phyloP scores from a whole-genome alignment of 176 grass and related monocot genomes.

The Calamus simplicifolius region DNA sequence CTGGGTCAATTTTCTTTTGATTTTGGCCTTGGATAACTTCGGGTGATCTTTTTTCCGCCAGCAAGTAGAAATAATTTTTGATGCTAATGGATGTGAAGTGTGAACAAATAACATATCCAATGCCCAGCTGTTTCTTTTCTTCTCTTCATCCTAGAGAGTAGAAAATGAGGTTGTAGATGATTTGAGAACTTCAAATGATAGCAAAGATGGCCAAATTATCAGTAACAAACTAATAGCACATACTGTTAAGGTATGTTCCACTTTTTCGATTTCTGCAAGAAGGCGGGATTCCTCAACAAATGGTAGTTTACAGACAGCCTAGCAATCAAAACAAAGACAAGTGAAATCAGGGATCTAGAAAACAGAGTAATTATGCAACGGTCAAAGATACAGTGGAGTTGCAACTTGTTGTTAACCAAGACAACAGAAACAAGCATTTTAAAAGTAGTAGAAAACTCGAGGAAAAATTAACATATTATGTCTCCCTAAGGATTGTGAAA shows the following conservation, averaged over 20 bases:
- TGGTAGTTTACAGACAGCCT: constrained; percentile 42
- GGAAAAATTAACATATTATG: too few relatives aligned
- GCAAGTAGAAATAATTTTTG: constrained; percentile 26
- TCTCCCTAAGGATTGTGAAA: too few relatives aligned
- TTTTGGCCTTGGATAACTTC: constrained; percentile 29
- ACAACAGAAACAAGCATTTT: too few relatives aligned
- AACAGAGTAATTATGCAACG: too few relatives aligned
- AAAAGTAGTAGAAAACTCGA: too few relatives aligned
- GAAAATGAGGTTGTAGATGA: not conserved
- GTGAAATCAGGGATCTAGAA: not conserved
- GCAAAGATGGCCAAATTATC: too few relatives aligned
- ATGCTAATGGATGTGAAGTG: constrained; percentile 23
- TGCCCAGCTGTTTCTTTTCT: constrained; percentile 19
- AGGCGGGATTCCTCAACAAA: constrained; percentile 40
- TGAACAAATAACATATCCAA: constrained; percentile 30
- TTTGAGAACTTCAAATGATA: too few relatives aligned
- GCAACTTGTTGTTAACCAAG: too few relatives aligned
- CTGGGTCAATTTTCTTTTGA: constrained; percentile 30
- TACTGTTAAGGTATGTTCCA: constrained; percentile 36
- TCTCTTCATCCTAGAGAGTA: constrained; percentile 34
- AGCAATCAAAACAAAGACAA: not conserved
- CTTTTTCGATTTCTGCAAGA: constrained; percentile 26
- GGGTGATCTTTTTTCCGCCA: constrained; percentile 27
- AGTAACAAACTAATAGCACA: too few relatives aligned
- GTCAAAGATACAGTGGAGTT: too few relatives aligned